Percentiles rank a stretch among this genome's conserved stretches.
Conservation (phyloP, 164 flowering plant genomes). For the Chimonanthus praecox region DNA sequence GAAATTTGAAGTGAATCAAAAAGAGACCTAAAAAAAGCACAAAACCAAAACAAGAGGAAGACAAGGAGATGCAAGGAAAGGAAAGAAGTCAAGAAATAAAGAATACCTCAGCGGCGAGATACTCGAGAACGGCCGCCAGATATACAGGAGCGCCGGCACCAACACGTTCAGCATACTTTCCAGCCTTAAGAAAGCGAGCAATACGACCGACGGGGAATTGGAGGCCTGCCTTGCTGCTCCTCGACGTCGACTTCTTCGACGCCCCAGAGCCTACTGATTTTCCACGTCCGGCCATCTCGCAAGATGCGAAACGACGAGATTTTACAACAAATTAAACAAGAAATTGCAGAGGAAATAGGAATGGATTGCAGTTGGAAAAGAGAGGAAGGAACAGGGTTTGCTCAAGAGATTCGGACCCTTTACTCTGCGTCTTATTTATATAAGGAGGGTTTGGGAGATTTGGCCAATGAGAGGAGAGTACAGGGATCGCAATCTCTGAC, state of each 20-base stretch:
- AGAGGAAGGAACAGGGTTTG: not conserved
- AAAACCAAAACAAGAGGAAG: not conserved
- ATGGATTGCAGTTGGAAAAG: too few relatives aligned
- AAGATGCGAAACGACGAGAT: not conserved
- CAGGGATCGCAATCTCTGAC: slow-evolving; percentile 6
- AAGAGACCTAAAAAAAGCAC: not conserved
- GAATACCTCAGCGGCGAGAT: slow-evolving; percentile 19
- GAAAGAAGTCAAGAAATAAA: not conserved
- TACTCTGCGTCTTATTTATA: slow-evolving; percentile 1
- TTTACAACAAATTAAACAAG: too few relatives aligned
- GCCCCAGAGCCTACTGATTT: slow-evolving; percentile 18
- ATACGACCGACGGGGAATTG: slow-evolving; percentile 22
- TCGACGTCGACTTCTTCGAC: slow-evolving; percentile 19
- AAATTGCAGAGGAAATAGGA: not conserved
- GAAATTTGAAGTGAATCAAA: not conserved
- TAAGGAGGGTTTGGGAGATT: not conserved
- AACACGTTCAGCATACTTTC: slow-evolving; percentile 20
- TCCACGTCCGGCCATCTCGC: slow-evolving; percentile 18
- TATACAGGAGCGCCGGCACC: slow-evolving; percentile 23
- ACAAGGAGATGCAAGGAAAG: not conserved
- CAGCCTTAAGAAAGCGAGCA: slow-evolving; percentile 21
- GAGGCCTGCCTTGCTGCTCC: slow-evolving; percentile 22
- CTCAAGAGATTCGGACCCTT: too few relatives aligned
- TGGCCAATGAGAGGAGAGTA: slow-evolving; percentile 6
- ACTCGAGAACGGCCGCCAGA: slow-evolving; percentile 21